Base-by-base conservation (phyloP, 225 moss, liverwort and hornwort species). In the Rhytidiadelphus loreus region DNA sequence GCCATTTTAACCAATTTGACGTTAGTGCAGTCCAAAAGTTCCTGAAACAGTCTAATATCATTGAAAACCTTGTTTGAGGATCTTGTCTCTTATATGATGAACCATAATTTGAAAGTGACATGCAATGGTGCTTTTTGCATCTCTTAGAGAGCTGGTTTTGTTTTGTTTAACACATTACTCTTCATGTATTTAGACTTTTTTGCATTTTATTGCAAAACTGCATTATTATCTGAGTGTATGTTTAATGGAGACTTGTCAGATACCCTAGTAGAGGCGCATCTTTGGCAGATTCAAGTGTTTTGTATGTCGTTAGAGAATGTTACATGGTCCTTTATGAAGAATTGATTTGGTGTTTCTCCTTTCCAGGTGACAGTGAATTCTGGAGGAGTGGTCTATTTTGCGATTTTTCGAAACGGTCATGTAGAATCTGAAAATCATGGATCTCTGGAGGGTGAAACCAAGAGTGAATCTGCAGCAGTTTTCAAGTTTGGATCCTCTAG, bases 401-500 rank as follows among this genome's bases (percentile, higher is more conserved):
- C 94, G 17, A 75, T 98, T 72, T 97, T 98, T 89, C 91, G 85
- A 88, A 93, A 82, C 70, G 90, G 87, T 79, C 80, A 24, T 84
- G 58, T 21, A 56, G 93, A 90, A 77, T 50, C 82, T 89, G 91
- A 74, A 85, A 89, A 85, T 58, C 44, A 77, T 8, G 87, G 73
- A 25, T 59, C 87, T 86, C 69, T 75, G 80, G 92, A 76, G 50
- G 78, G 66, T 33, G 88, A 77, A 65, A 85, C 52, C 53, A 83
- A 63, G 65, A 44, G 60, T 75, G 94, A 98, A 92, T 92, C 96
- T 70, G 98, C 95, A 81, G 97, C 97, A 43, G 97, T 97, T 83
- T 95, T 98, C 81, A 98, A 98, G 90, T 98, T 98, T 91, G 97
- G 95, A 88, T 95, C 97, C 63, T 97, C 98, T 29, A 95, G 98